Conservation (phyloP, 2,329 filamentous ascomycete genomes). For the Moelleriella libera region DNA sequence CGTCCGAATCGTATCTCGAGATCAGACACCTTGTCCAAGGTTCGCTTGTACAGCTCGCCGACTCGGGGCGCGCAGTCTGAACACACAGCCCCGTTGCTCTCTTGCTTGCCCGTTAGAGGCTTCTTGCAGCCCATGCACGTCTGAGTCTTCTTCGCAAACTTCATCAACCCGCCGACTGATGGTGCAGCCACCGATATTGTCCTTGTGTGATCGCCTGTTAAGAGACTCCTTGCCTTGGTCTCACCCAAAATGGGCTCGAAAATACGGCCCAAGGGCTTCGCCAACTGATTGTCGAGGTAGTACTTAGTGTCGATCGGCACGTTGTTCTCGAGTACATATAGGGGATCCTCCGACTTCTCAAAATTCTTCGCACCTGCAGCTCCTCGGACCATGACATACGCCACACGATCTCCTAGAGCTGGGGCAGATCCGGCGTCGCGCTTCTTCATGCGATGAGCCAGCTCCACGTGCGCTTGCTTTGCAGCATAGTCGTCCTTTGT, state of each 20-base stretch:
- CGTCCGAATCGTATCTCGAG: slow-evolving; percentile 85
- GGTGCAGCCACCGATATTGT: slow-evolving; percentile 86
- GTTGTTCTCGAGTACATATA: slow-evolving; percentile 95
- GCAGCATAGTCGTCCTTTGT: slow-evolving; percentile 80
- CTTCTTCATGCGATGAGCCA: slow-evolving; percentile 93
- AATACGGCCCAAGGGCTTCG: slow-evolving; percentile 86
- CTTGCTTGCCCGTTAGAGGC: slow-evolving; percentile 65
- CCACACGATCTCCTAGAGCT: slow-evolving; percentile 84
- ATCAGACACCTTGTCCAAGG: slow-evolving; percentile 75
- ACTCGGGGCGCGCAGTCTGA: slow-evolving; percentile 71
- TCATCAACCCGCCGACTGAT: slow-evolving; percentile 88
- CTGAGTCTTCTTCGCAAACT: slow-evolving; percentile 93
- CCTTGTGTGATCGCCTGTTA: slow-evolving; percentile 91
- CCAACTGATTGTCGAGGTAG: slow-evolving; percentile 95
- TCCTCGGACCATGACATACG: slow-evolving; percentile 95
- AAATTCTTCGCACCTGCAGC: slow-evolving; percentile 85
- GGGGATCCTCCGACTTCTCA: slow-evolving; percentile 92
- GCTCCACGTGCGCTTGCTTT: slow-evolving; percentile 92
- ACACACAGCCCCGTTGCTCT: slow-evolving; percentile 77
- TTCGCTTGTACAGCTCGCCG: slow-evolving; percentile 88
- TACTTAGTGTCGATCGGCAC: slow-evolving; percentile 96
- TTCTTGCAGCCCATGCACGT: slow-evolving; percentile 99
- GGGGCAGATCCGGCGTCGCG: slow-evolving; percentile 91
- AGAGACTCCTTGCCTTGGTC: slow-evolving; percentile 71
- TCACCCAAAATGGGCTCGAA: slow-evolving; percentile 97